These are phyloP conservation scores for Nemania sp. DNA, from an alignment of 2,329 filamentous ascomycete species.

Conservation along the genomic window DNA sequence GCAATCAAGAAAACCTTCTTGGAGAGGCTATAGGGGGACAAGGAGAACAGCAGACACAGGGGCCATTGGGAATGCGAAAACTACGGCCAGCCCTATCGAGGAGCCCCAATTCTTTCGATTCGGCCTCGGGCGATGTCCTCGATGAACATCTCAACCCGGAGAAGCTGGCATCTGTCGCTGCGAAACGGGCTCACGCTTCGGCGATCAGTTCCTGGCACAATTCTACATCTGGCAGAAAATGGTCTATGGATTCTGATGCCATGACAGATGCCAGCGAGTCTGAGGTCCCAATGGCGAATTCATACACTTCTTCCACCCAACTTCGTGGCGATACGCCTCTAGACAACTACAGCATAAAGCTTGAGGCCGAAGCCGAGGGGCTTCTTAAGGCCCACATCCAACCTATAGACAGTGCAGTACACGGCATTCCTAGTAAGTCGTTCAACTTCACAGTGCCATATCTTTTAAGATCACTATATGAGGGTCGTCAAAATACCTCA, in stretches of 20 bases:
- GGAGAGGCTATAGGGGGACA: slow-evolving; percentile 14
- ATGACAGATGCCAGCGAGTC: slow-evolving; percentile 29
- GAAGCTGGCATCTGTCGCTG: slow-evolving; percentile 49
- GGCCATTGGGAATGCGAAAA: slow-evolving; percentile 37
- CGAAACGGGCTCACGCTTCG: slow-evolving; percentile 54
- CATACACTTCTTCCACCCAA: slow-evolving; percentile 1
- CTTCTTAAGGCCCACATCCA: slow-evolving; percentile 40
- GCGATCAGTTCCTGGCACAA: slow-evolving; percentile 51
- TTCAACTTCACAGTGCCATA: neutral
- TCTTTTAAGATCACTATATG: neutral
- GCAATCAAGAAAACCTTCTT: slow-evolving; percentile 21
- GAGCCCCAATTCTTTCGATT: slow-evolving; percentile 51
- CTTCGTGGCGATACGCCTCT: neutral
- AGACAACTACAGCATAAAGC: slow-evolving; percentile 1
- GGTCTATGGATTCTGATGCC: slow-evolving; percentile 33
- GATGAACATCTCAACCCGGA: slow-evolving; percentile 28
- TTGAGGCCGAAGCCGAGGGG: slow-evolving; percentile 38
- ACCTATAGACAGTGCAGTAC: slow-evolving; percentile 4
- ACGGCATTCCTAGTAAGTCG: slow-evolving; percentile 22
- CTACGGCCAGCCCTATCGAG: slow-evolving; percentile 56
- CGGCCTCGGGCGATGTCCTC: slow-evolving; percentile 43
- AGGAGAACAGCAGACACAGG: slow-evolving; percentile 18
- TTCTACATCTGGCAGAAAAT: slow-evolving; percentile 45
- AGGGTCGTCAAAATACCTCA: neutral
- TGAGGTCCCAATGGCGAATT: slow-evolving; percentile 22